Percentiles rank a stretch among this genome's conserved stretches.
These are phyloP conservation scores for Trypanosoma grayi DNA, from an alignment of 208 protist genomes.

Conservation along the genomic window DNA sequence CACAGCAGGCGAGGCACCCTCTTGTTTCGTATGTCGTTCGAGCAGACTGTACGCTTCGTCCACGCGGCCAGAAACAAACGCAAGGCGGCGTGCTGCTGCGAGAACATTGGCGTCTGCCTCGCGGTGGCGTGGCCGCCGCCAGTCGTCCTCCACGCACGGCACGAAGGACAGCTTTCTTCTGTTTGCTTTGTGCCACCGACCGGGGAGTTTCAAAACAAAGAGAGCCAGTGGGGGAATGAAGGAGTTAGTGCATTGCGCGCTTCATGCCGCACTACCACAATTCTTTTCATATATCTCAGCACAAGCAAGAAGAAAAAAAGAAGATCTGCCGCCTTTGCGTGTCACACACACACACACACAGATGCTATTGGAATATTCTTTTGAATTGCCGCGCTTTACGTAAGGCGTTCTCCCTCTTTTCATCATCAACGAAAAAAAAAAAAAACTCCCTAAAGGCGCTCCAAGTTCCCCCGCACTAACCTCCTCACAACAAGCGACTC, in stretches of 20 bases:
- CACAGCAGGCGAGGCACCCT: constrained; percentile 14
- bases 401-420: background rate
- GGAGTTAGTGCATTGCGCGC: too few relatives aligned
- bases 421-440: background rate
- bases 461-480: constrained; percentile 24
- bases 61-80: constrained; percentile 7
- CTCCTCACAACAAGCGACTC: constrained; percentile 46
- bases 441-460: constrained; percentile 15
- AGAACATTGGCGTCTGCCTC: constrained; percentile 36
- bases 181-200: too few relatives aligned
- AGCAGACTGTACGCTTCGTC: constrained; percentile 5
- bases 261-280: too few relatives aligned
- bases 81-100: constrained; percentile 21
- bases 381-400: too few relatives aligned
- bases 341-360: too few relatives aligned
- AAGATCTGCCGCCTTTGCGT: too few relatives aligned
- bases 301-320: too few relatives aligned
- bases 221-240: too few relatives aligned
- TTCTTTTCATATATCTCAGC: too few relatives aligned
- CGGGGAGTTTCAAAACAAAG: too few relatives aligned
- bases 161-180: constrained; percentile 34
- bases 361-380: too few relatives aligned
- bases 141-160: constrained; percentile 54
- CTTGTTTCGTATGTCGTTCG: constrained; percentile 4
- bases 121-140: constrained; percentile 24